Percentiles rank a stretch among this genome's conserved stretches.
Evolutionary conservation across 176 grass and related monocot species (phyloP).

Genomic region (Echinochloa phyllopogon): DNA sequence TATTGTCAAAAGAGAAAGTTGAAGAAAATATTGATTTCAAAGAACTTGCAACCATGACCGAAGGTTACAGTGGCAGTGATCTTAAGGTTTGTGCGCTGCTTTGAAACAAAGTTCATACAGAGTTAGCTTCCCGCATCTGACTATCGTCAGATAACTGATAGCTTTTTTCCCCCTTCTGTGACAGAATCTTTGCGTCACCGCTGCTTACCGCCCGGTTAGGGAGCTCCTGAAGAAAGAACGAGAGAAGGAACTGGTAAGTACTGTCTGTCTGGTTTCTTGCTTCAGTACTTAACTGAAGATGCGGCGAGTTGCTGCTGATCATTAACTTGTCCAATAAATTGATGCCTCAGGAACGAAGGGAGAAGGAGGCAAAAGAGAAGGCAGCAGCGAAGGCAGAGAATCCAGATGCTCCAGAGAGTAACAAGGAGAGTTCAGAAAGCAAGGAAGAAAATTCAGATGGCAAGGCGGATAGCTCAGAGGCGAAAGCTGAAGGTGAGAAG

Average conservation of each 20-base stretch:
- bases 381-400: background rate
- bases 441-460: slow-evolving; percentile 30
- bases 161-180: background rate
- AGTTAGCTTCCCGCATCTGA: background rate
- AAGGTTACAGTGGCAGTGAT: slow-evolving; percentile 95
- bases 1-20: slow-evolving; percentile 86
- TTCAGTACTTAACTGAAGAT: background rate
- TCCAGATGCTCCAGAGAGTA: slow-evolving; percentile 1
- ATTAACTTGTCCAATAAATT: background rate
- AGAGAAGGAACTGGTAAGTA: slow-evolving; percentile 74
- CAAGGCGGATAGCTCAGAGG: slow-evolving; percentile 23
- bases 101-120: background rate
- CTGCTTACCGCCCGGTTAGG: slow-evolving; percentile 90
- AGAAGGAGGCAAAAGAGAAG: slow-evolving; percentile 48
- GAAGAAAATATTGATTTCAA: slow-evolving; percentile 70
- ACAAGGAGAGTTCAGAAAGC: slow-evolving; percentile 4
- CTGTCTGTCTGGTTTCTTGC: background rate
- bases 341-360: slow-evolving; percentile 53
- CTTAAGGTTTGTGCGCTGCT: slow-evolving; percentile 74
- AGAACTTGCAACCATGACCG: slow-evolving; percentile 84
- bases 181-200: slow-evolving; percentile 91
- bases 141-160: background rate
- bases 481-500: slow-evolving; percentile 39
- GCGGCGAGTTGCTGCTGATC: background rate
- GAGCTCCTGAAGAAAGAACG: slow-evolving; percentile 90